Base-by-base conservation (phyloP, 2,329 filamentous ascomycete species). In the Elsinoe arachidis region DNA sequence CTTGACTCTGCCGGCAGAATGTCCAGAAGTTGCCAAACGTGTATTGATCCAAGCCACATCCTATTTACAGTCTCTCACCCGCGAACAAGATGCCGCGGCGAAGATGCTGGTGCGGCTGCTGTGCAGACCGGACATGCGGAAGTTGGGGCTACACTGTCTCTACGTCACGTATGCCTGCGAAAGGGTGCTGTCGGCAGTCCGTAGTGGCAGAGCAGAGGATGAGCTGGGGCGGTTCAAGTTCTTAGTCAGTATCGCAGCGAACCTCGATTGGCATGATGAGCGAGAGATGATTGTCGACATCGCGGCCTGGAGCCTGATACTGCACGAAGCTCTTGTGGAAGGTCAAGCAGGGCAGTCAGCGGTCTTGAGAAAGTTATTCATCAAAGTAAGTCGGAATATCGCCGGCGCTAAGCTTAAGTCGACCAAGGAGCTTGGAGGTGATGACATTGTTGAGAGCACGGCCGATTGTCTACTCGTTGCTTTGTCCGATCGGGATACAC, bases 81-180 rank as follows among this genome's bases (percentile, higher is more conserved):
- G 95, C 65, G 92, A 96, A 68, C 83, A 88, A 58, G 89, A 93
- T 70, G 90, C 90, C 9, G 91, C 93, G n/a, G 90, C 86, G 59
- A 78, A 82, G 2, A 77, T 97, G 21, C 77, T 99, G 6, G 88
- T 95, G 15, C 82, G 90, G 46, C 77, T 96, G 46, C 82, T 85
- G n/a, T 83, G 91, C 68, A 82, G 93, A 14, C 83, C 82, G 47
- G 93, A 99, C 69, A 96, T 97, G 89, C 88, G 92, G 70, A 76
- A 81, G 53, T 73, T 91, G 9, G 84, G 86, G 0, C 74, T 97
- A 2, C 49, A 53, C 17, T 6, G 17, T n/a, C 12, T 7, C 15
- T 26, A n/a, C 7, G 49, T 53, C 14, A 34, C 37, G 5, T 26
- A 23, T 38, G 34, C 49, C 12, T 38, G 34, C n/a, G 10, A 23